Evolutionary conservation across 805 yeast species (phyloP).

Genomic region (Wickerhamomyces canadensis): DNA sequence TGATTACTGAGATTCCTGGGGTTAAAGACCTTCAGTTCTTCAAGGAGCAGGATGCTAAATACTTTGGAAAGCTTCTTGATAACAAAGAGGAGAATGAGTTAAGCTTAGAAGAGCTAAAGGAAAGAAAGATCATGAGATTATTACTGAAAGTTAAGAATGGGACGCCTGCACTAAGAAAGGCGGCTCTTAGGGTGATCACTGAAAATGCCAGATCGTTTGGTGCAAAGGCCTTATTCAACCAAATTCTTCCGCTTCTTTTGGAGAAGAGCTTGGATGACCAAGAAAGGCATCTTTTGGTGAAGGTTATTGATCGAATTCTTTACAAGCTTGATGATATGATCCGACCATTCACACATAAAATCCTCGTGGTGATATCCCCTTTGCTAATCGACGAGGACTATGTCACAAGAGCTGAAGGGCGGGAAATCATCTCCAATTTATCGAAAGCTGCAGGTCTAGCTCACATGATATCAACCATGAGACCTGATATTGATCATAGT

Average conservation of each 20-base stretch:
- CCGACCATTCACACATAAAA: conserved; percentile 67
- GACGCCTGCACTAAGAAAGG: conserved; percentile 57
- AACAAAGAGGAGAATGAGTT: conserved; percentile 28
- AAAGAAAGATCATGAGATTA: conserved; percentile 54
- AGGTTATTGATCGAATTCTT: conserved; percentile 64
- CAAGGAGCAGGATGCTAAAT: conserved; percentile 64
- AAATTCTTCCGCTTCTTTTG: conserved; percentile 68
- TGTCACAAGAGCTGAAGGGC: conserved; percentile 69
- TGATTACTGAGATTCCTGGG: conserved; percentile 57
- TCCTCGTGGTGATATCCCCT: conserved; percentile 73
- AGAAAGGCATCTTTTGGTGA: conserved; percentile 78
- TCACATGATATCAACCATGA: conserved; percentile 67
- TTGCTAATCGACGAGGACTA: conserved; percentile 73
- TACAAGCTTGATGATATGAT: conserved; percentile 59
- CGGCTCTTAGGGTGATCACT: conserved; percentile 59
- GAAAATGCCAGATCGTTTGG: conserved; percentile 64
- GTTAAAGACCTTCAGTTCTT: conserved; percentile 61
- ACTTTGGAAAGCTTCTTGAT: conserved; percentile 57
- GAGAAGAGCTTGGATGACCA: conserved; percentile 72
- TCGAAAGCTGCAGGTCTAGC: conserved; percentile 81
- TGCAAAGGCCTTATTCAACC: conserved; percentile 60
- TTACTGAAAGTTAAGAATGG: conserved; percentile 78
- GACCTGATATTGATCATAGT: conserved; percentile 76
- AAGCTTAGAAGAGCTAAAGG: conserved; percentile 49
- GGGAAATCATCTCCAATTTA: conserved; percentile 69